A percentile compares a stretch with the other conserved stretches of the same genome.
These are phyloP conservation scores for Mariannaea sp. DNA, from an alignment of 2,329 filamentous ascomycete genomes.

Conservation along the genomic window DNA sequence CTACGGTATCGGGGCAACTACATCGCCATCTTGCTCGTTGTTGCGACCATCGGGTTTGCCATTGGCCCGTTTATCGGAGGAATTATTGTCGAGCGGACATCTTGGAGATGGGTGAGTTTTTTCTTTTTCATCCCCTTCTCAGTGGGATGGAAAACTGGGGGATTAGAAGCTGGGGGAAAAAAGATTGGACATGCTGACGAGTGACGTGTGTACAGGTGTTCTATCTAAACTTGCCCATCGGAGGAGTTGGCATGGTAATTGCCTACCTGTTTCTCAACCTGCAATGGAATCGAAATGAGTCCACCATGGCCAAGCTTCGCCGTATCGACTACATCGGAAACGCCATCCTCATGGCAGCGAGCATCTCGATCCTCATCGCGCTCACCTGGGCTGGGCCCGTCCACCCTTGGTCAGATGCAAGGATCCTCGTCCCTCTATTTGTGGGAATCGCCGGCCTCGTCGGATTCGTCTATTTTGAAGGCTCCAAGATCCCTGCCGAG, in stretches of 20 bases:
- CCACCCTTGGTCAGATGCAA: conserved; percentile 48
- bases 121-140: too few relatives aligned
- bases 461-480: conserved; percentile 29
- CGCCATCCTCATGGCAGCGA: conserved; percentile 45
- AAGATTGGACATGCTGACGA: background rate
- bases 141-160: too few relatives aligned
- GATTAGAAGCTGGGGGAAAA: too few relatives aligned
- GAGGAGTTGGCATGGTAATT: conserved; percentile 40
- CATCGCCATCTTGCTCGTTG: conserved; percentile 41
- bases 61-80: conserved; percentile 44
- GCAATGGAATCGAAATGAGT: conserved; percentile 31
- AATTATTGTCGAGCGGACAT: conserved; percentile 33
- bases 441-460: conserved; percentile 24
- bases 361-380: conserved; percentile 48
- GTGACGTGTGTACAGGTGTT: conserved; percentile 44
- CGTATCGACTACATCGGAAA: conserved; percentile 53
- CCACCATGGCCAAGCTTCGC: conserved; percentile 37
- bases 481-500: conserved; percentile 26
- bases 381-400: conserved; percentile 51
- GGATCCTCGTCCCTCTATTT: conserved; percentile 49
- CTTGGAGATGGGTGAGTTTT: conserved; percentile 49
- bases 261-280: conserved; percentile 47
- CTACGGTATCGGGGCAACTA: conserved; percentile 53
- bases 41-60: conserved; percentile 43
- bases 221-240: conserved; percentile 49